Evolutionary conservation across 108 stramenopile genomes (phyloP), one percentile per base, ranked within the genome.

Genomic region (Conticribra guillardii): DNA sequence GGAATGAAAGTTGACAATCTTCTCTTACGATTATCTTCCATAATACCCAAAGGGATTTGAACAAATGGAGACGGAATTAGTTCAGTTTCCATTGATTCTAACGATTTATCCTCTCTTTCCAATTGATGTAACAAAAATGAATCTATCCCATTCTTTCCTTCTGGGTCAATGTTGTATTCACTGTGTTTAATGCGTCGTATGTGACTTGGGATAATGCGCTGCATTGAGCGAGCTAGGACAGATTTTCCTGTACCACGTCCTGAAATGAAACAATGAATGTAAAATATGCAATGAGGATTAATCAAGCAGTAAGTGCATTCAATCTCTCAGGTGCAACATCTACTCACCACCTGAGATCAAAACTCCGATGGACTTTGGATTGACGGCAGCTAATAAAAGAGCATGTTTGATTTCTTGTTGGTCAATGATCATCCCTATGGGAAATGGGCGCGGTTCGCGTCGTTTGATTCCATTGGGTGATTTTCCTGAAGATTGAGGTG

Each of bases 11-110:
- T n/a, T n/a, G n/a, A n/a, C n/a, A n/a, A n/a, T n/a, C n/a, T n/a
- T n/a, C n/a, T n/a, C n/a, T n/a, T n/a, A n/a, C n/a, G 77, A 30
- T 82, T 71, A 67, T 89, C 89, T 64, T 90, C 89, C 86, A 84
- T 86, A 19, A 86, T 85, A 19, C 85, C 85, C 46, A 90, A 56
- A 16, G 89, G 89, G 30, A 89, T 74, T 64, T 88, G 82, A 1
- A 90, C 84, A 32, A 90, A 87, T 2, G 90, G 90, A 3, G 81
- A 60, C 14, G 55, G 56, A 29, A 91, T 56, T 4, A 85, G 61
- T 59, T 91, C 90, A 31, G 80, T 85, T 26, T 88, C 86, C 19
- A 85, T 49, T 19, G 80, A 67, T 23, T 57, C 14, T 8, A 89
- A 34, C 0, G 70, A 21, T 50, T 64, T 67, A 2, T 74, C 79